Base-by-base conservation (phyloP, 257 asterid species). In the Rubia yunnanensis region DNA sequence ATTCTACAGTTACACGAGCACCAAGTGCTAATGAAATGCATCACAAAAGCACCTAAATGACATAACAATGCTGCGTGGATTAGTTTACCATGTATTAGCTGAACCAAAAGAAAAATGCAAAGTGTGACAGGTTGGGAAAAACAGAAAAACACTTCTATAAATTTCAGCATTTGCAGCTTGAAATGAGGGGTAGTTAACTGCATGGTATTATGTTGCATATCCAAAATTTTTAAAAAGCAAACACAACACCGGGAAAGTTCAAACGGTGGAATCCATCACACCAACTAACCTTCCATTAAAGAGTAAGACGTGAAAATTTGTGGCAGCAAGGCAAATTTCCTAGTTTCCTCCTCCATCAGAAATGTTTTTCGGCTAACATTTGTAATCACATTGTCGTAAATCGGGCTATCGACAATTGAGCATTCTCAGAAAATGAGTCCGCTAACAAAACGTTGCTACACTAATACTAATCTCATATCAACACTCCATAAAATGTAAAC, bases 301-400 rank as follows among this genome's bases (percentile, higher is more conserved):
- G 68, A 92, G 85, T 81, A 81, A 53, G 59, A 89, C 99, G 67
- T 92, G 99, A 66, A 88, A 86, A 60, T 86, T 59, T 20, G 99
- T 92, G 78, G 96, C 99, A 64, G 95, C 83, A 77, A 92, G 95
- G 74, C 96, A 86, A 20, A n/a, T n/a, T n/a, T n/a, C 34, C 20
- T 60, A 34, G 48, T 60, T 32, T 32, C 48, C 18, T 60, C 64
- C 64, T 18, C 60, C 22, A 20, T 30, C 24, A 10, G 10, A 48
- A 48, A 48, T 28, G 28, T 48, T 7, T 30, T 48, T n/a, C 5
- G n/a, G 28, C 34, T 30, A 46, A 8, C 13, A 48, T 64, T 39
- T 36, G 24, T 31, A 65, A 34, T 50, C 50, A 24, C 30, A 13
- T 44, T 2, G 15, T 8, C 50, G 20, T 44, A 48, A 30, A 44